Conservation (phyloP, 805 yeast genomes). For the Lipomyces mesembrius region DNA sequence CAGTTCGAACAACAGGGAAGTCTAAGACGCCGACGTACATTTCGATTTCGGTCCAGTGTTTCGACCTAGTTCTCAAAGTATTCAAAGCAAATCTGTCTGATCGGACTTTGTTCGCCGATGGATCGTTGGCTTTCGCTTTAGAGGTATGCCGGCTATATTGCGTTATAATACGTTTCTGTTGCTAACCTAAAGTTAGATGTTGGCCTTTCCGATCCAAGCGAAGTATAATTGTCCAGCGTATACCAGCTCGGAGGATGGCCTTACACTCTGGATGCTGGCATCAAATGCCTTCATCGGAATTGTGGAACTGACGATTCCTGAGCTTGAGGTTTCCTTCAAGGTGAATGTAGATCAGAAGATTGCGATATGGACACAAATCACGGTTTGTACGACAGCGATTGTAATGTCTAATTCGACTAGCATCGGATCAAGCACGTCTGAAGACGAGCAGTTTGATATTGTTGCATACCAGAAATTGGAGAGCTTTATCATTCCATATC, state of each 20-base stretch:
- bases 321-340: conserved; percentile 43
- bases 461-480: conserved; percentile 53
- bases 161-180: background rate
- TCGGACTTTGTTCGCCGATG: conserved; percentile 23
- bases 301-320: conserved; percentile 42
- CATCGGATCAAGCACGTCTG: conserved; percentile 44
- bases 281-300: conserved; percentile 27
- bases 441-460: conserved; percentile 54
- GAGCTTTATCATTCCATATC: conserved; percentile 50
- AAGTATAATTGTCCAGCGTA: conserved; percentile 32
- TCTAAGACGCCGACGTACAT: conserved; percentile 33
- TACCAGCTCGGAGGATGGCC: conserved; percentile 5
- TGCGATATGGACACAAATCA: conserved; percentile 44
- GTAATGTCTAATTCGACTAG: conserved; percentile 24
- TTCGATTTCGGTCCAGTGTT: conserved; percentile 28
- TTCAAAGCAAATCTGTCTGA: conserved; percentile 15
- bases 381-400: conserved; percentile 42
- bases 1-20: conserved; percentile 19
- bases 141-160: conserved; percentile 18
- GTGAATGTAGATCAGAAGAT: conserved; percentile 11
- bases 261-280: conserved; percentile 37
- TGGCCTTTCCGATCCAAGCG: conserved; percentile 33
- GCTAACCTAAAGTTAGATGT: conserved; percentile 14
- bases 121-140: conserved; percentile 35
- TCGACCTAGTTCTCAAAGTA: conserved; percentile 19